phyloP scores from a whole-genome alignment of 1,284 basidiomycete genomes.

The Boletus subluridellus region DNA sequence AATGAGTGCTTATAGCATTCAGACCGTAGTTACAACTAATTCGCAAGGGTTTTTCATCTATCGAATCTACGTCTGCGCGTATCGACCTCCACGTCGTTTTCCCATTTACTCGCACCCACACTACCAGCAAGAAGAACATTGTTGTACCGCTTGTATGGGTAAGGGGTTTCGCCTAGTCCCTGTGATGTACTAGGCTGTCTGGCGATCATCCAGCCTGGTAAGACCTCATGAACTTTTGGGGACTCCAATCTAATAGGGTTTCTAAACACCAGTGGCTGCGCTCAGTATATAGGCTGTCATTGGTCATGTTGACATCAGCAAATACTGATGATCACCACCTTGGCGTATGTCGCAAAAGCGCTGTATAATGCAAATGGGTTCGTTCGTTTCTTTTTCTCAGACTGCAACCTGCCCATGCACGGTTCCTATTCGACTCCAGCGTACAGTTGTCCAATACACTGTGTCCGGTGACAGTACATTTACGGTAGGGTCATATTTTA shows the following conservation, averaged over 20 bases:
- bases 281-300: background rate
- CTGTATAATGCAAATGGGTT: slow-evolving; percentile 2
- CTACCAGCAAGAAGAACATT: slow-evolving; percentile 15
- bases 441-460: background rate
- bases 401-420: background rate
- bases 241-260: background rate
- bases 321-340: background rate
- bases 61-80: slow-evolving; percentile 17
- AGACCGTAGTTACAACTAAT: slow-evolving; percentile 7
- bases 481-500: slow-evolving; percentile 2
- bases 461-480: background rate
- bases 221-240: background rate
- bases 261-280: background rate
- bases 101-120: background rate
- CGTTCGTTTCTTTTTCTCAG: background rate
- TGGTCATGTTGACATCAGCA: background rate
- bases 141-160: slow-evolving; percentile 9
- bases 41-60: slow-evolving; percentile 18
- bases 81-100: background rate
- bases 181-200: slow-evolving; percentile 3
- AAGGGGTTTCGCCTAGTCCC: background rate
- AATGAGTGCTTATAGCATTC: background rate
- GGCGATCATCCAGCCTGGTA: slow-evolving; percentile 10
- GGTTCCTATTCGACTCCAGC: background rate
- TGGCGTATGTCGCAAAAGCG: background rate